Percentiles rank a stretch among this genome's conserved stretches.
Conservation (phyloP, 2,329 filamentous ascomycete genomes). For the Penicillium sp. region DNA sequence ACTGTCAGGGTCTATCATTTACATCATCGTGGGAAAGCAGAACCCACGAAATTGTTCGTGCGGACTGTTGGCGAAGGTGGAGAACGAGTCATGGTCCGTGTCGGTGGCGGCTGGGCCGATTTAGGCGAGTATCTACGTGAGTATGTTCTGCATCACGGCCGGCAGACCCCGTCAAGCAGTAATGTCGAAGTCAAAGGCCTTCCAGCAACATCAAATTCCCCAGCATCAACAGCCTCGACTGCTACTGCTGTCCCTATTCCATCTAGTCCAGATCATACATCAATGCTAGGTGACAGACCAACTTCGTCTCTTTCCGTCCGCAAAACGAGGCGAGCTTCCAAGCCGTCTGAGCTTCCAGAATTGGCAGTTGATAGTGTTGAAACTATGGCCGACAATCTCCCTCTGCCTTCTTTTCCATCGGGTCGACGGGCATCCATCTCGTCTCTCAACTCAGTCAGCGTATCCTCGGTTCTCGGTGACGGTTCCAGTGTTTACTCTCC, state of each 20-base stretch:
- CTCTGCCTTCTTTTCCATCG: constrained; percentile 26
- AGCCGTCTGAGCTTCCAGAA: constrained; percentile 26
- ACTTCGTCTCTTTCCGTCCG: constrained; percentile 37
- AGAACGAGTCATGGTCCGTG: constrained; percentile 94
- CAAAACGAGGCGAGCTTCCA: constrained; percentile 36
- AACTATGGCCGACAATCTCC: constrained; percentile 23
- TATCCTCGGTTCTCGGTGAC: constrained; percentile 26
- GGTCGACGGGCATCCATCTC: constrained; percentile 34
- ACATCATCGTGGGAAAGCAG: constrained; percentile 73
- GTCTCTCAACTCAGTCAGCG: constrained; percentile 33
- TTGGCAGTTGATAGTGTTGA: constrained; percentile 27
- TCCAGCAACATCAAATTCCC: constrained; percentile 29
- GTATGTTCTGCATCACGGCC: constrained; percentile 86
- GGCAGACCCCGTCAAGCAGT: constrained; percentile 57
- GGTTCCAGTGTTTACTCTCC: constrained; percentile 21
- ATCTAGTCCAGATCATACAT: constrained; percentile 31
- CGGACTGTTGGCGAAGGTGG: constrained; percentile 84
- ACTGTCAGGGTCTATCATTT: constrained; percentile 93
- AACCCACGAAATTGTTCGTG: constrained; percentile 92
- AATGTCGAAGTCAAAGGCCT: constrained; percentile 55
- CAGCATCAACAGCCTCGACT: constrained; percentile 24
- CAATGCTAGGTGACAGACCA: constrained; percentile 33
- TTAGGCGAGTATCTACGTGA: constrained; percentile 90
- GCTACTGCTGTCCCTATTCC: constrained; percentile 20
- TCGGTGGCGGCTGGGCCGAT: constrained; percentile 97